phyloP scores from a whole-genome alignment of 768 basidiomycete genomes.

The Pisolithus tinctorius region DNA sequence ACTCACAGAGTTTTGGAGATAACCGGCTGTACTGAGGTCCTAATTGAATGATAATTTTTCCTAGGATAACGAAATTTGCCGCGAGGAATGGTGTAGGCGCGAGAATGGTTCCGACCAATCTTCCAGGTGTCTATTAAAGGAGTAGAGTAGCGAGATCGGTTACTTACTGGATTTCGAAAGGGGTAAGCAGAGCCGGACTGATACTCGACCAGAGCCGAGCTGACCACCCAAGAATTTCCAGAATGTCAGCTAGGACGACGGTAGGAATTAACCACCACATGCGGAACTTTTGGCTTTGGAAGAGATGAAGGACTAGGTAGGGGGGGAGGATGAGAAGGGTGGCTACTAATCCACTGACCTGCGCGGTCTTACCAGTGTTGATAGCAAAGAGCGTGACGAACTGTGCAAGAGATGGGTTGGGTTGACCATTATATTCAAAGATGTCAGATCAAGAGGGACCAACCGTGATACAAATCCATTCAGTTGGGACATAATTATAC shows the following conservation, averaged over 20 bases:
- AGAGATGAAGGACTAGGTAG: conserved; percentile 37
- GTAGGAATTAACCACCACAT: conserved; percentile 52
- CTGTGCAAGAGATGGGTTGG: background rate
- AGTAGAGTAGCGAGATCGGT: background rate
- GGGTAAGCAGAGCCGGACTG: conserved; percentile 10
- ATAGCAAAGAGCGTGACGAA: background rate
- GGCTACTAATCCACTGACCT: background rate
- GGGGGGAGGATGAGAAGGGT: background rate
- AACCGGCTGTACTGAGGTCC: conserved; percentile 48
- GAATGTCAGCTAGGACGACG: conserved; percentile 36
- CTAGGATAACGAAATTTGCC: conserved; percentile 49
- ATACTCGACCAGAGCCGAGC: conserved; percentile 46
- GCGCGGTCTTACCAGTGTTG: background rate
- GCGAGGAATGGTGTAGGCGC: conserved; percentile 54
- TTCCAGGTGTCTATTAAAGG: background rate
- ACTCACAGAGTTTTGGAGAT: conserved; percentile 23
- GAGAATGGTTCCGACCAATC: conserved; percentile 38
- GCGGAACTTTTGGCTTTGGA: conserved; percentile 36
- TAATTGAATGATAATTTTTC: conserved; percentile 35
- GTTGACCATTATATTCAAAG: background rate
- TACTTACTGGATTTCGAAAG: conserved; percentile 41
- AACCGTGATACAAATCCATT: background rate
- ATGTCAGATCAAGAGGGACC: background rate
- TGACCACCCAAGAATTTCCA: conserved; percentile 51
- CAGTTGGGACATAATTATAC: background rate